Base-by-base conservation (phyloP, 257 asterid genomes). In the Salvia miltiorrhiza region DNA sequence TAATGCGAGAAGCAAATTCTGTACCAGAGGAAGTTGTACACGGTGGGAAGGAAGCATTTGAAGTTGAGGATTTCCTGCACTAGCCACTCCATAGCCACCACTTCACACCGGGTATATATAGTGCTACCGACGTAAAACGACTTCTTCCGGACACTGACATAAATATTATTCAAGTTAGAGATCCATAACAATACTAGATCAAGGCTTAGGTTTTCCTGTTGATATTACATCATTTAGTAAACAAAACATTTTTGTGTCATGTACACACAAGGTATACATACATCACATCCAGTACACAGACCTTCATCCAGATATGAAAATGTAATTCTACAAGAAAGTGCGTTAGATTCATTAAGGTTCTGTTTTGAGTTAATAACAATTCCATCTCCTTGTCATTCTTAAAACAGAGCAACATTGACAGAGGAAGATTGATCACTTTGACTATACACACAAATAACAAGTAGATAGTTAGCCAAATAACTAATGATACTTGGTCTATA, bases 61-160 rank as follows among this genome's bases (percentile, higher is more conserved):
- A 87, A 94, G 77, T 84, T 80, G 44, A 94, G 92, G 76, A 94
- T 89, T 70, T 89, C 96, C 84, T 82, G 97, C 70, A 94, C 95
- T 81, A 94, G 78, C 99, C 99, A 94, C 90, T 94, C 99, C 99
- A 91, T 91, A 16, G 96, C 98, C 79, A 94, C 99, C 78, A 91
- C 97, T 80, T 91, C 97, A 67, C 76, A 70, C 69, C 97, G 82
- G 76, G 78, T 72, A 67, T 94, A 90, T 41, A 73, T 67, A 54
- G 73, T 80, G 81, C 78, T 77, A 79, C 86, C 96, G 54, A 88
- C 84, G 12, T 60, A 44, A 73, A 91, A 89, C 26, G 82, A 73
- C 84, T 82, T 83, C 73, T 78, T 80, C 56, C 80, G 73, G 12
- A 87, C 62, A 50, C 96, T 94, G 95, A 80, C 69, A 78, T 11